Base-by-base conservation (phyloP, 768 basidiomycete species). In the Daedaleopsis sinensis region DNA sequence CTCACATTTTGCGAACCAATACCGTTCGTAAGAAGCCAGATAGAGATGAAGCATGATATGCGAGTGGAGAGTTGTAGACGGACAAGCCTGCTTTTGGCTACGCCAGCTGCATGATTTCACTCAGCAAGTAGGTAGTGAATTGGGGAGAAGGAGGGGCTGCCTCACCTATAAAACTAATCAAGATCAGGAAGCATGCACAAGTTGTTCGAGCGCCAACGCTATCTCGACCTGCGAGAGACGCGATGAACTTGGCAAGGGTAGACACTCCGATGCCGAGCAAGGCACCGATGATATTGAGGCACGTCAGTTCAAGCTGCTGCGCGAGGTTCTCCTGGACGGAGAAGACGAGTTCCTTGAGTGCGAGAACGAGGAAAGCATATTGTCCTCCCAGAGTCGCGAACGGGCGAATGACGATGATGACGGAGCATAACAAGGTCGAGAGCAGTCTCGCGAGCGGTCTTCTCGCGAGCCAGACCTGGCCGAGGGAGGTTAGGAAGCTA, bases 261-360 rank as follows among this genome's bases (percentile, higher is more conserved):
- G 74, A 77, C 7, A 77, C 36, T 0, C 73, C 77, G 51, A 82
- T 77, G 11, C 76, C 79, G 10, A 70, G 38, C 2, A 81, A 55
- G 11, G 77, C 80, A 1, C 82, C 82, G 1, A 74, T 68, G 52
- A 80, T 71, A 57, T 81, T 79, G 27, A 83, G 72, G 18, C 82
- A 62, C 1, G 78, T 78, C 1, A 72, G 71, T 66, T 82, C 82
- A 5, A 82, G 64, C 66, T 83, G 80, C 63, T 83, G 79, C 0
- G 81, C 78, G 12, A 83, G 71, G 63, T 72, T 79, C 43, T 79
- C 76, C 63, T 83, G 79, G 2, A 78, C 76, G 21, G 77, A 76
- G 64, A 83, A 82, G 52, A 80, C 75, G 10, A 81, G 74, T 57
- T 83, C 82, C 55, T 82, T 80, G 42, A 82, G 63, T 15, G 70